phyloP scores from a whole-genome alignment of 805 yeast species.

The Pichia kluyveri region DNA sequence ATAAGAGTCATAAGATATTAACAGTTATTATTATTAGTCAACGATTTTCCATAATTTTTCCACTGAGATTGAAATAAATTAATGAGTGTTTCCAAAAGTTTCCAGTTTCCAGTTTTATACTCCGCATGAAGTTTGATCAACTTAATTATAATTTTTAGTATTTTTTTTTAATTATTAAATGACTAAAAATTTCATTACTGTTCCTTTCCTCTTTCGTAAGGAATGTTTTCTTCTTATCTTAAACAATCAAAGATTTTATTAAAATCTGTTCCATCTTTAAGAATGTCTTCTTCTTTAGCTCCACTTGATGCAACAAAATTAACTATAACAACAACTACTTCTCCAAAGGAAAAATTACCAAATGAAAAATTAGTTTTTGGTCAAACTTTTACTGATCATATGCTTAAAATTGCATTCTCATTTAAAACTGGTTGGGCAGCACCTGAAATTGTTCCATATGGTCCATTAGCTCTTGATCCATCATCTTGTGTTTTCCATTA shows the following conservation, averaged over 20 bases:
- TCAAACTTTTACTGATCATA: conserved; percentile 75
- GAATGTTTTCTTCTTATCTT: conserved; percentile 5
- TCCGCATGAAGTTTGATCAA: no score
- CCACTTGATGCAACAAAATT: conserved; percentile 49
- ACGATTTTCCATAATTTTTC: no score
- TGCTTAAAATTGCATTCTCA: conserved; percentile 82
- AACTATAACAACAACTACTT: conserved; percentile 33
- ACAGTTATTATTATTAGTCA: no score
- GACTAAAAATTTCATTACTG: not conserved
- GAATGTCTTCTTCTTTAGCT: conserved; percentile 18
- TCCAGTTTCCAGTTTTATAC: no score
- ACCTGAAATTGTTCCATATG: conserved; percentile 87
- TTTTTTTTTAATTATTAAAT: not conserved
- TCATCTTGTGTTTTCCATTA: conserved; percentile 88
- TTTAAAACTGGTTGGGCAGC: conserved; percentile 70
- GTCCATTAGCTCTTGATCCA: conserved; percentile 70
- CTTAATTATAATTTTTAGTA: no score
- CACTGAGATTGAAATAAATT: no score
- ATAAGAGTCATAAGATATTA: no score
- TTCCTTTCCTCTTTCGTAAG: not conserved
- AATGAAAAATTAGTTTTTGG: conserved; percentile 64
- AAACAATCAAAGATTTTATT: not conserved
- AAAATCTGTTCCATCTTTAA: not conserved
- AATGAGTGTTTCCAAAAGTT: no score
- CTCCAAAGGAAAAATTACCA: conserved; percentile 48